phyloP scores from a whole-genome alignment of 306 rosid species.

The Oxytropis ochrocephala region DNA sequence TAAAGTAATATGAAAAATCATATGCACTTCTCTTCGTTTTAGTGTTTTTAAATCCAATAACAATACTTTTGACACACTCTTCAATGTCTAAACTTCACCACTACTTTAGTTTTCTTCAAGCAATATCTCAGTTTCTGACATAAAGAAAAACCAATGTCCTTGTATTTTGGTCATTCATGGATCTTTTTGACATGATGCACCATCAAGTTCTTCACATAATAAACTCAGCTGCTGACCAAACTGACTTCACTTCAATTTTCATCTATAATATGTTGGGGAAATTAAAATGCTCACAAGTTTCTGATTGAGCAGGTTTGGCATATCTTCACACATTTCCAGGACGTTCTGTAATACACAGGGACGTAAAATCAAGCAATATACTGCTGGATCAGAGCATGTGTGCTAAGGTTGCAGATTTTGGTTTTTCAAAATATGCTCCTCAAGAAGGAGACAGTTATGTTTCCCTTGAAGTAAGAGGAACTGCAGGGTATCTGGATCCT shows the following conservation, averaged over 20 bases:
- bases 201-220: not conserved
- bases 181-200: not conserved
- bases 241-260: not conserved
- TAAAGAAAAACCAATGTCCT: too few relatives aligned
- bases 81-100: not conserved
- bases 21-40: not conserved
- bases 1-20: not conserved
- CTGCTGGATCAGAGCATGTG: slow-evolving; percentile 90
- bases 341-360: slow-evolving; percentile 80
- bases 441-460: slow-evolving; percentile 89
- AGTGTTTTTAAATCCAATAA: not conserved
- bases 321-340: slow-evolving; percentile 76
- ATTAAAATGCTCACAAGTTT: slow-evolving; percentile 9
- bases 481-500: slow-evolving; percentile 92
- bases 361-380: slow-evolving; percentile 90
- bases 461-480: slow-evolving; percentile 95
- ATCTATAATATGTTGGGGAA: not conserved
- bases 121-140: too few relatives aligned
- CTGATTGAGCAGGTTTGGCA: slow-evolving; percentile 56
- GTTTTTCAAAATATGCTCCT: slow-evolving; percentile 94
- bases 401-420: slow-evolving; percentile 95
- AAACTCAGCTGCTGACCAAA: not conserved
- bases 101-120: not conserved
- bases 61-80: not conserved
- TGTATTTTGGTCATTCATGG: not conserved